phyloP scores from a whole-genome alignment of 2,329 filamentous ascomycete species.

The Ophiostoma montium region DNA sequence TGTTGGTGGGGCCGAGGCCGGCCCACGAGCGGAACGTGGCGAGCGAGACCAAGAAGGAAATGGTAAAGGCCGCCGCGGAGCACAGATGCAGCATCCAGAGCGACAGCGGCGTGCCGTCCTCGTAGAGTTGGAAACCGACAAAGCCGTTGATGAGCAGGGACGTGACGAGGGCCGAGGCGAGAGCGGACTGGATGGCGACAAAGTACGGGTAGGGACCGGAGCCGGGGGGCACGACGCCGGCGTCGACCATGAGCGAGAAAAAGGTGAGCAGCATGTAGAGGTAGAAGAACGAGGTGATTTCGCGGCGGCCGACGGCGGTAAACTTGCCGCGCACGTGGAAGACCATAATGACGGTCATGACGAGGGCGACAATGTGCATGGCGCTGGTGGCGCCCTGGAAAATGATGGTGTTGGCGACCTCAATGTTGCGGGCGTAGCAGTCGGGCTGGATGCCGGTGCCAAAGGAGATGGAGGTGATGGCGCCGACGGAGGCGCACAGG shows the following conservation, averaged over 20 bases:
- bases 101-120: conserved; percentile 85
- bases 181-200: conserved; percentile 70
- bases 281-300: conserved; percentile 88
- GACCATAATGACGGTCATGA: conserved; percentile 96
- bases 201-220: conserved; percentile 80
- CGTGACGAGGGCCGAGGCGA: conserved; percentile 73
- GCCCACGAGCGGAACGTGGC: conserved; percentile 89
- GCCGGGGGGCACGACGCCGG: conserved; percentile 77
- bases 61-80: conserved; percentile 67
- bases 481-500: conserved; percentile 73
- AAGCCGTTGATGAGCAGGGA: conserved; percentile 94
- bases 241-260: conserved; percentile 78
- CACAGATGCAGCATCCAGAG: conserved; percentile 80
- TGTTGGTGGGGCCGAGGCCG: conserved; percentile 71
- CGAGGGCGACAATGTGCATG: conserved; percentile 78
- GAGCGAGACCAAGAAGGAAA: conserved; percentile 76
- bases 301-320: conserved; percentile 72
- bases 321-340: conserved; percentile 95
- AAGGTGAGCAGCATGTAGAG: conserved; percentile 85
- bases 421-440: conserved; percentile 90
- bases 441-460: conserved; percentile 69
- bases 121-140: conserved; percentile 95
- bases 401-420: conserved; percentile 95
- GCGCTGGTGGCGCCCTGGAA: conserved; percentile 86
- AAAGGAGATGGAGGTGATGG: conserved; percentile 51